Percentiles rank a stretch among this genome's conserved stretches.
phyloP scores from a whole-genome alignment of 345 rosid species.

The Litchi chinensis region DNA sequence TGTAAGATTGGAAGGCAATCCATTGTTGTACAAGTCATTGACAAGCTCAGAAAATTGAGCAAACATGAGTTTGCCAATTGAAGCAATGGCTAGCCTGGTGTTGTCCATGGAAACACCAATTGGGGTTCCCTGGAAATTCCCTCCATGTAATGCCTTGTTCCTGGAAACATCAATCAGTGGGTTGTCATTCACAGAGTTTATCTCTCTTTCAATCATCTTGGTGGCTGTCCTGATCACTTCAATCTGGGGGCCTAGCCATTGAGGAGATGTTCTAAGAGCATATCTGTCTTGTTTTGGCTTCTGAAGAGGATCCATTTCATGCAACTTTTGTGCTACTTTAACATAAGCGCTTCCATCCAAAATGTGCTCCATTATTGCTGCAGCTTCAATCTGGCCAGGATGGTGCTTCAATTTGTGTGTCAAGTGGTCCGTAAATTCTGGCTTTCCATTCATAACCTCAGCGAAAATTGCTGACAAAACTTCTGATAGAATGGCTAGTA shows the following conservation, averaged over 20 bases:
- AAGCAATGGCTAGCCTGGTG: conserved; percentile 62
- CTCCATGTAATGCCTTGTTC: conserved; percentile 72
- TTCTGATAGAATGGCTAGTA: conserved; percentile 52
- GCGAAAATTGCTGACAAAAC: conserved; percentile 66
- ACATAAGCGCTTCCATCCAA: conserved; percentile 65
- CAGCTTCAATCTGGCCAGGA: conserved; percentile 81
- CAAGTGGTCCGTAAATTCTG: conserved; percentile 73
- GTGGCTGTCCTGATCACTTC: conserved; percentile 71
- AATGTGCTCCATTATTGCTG: conserved; percentile 79
- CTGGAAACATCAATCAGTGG: conserved; percentile 76
- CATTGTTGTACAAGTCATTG: conserved; percentile 79
- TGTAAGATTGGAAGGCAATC: conserved; percentile 68
- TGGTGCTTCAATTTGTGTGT: conserved; percentile 77
- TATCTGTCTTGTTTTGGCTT: conserved; percentile 78
- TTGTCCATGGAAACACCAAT: conserved; percentile 90
- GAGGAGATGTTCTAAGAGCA: conserved; percentile 77
- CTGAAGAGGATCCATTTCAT: conserved; percentile 69
- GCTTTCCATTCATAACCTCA: conserved; percentile 78
- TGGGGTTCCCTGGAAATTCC: conserved; percentile 87
- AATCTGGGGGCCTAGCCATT: conserved; percentile 82
- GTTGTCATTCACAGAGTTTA: conserved; percentile 79
- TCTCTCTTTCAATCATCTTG: conserved; percentile 72
- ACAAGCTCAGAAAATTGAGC: conserved; percentile 82
- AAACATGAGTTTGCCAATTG: conserved; percentile 78
- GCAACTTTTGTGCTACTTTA: conserved; percentile 57